Conservation (phyloP, 1,284 basidiomycete species). For the Microstroma glucosiphilum region DNA sequence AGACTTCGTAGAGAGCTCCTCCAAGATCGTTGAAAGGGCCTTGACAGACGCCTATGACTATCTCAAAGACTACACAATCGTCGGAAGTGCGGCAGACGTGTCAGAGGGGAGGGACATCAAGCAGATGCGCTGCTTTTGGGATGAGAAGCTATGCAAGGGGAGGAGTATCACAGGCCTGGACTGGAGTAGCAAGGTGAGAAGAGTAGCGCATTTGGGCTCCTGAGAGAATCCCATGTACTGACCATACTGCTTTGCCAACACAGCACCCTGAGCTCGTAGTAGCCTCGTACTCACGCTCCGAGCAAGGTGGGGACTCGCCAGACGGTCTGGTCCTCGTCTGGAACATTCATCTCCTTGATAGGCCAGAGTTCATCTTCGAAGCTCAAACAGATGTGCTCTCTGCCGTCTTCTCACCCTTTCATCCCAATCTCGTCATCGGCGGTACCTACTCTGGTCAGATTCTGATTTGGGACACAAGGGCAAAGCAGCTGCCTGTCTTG, state of each 20-base stretch:
- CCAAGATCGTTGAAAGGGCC: constrained; percentile 91
- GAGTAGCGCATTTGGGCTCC: background rate
- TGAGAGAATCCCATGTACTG: too few species aligned
- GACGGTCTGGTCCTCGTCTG: constrained; percentile 95
- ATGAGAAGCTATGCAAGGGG: constrained; percentile 57
- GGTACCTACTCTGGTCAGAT: constrained; percentile 98
- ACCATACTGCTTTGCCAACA: constrained; percentile 46
- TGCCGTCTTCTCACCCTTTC: constrained; percentile 92
- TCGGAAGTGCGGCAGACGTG: constrained; percentile 59
- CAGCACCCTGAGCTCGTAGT: constrained; percentile 87
- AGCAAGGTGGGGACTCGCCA: constrained; percentile 62
- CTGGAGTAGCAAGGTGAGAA: constrained; percentile 81
- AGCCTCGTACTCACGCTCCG: constrained; percentile 95
- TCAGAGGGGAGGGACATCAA: constrained; percentile 21
- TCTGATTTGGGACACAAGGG: constrained; percentile 95
- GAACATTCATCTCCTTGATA: constrained; percentile 88
- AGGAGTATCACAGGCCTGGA: constrained; percentile 91
- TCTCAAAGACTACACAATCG: constrained; percentile 85
- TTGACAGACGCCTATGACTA: constrained; percentile 94
- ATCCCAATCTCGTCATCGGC: constrained; percentile 92
- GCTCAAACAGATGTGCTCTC: constrained; percentile 95
- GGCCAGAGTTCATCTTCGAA: constrained; percentile 96
- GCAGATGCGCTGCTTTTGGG: constrained; percentile 28
- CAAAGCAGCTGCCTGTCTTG: constrained; percentile 77
- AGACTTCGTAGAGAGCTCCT: constrained; percentile 89